Evolutionary conservation across 495 filamentous ascomycete genomes (phyloP).

Genomic region (Penicillium cataractarum): DNA sequence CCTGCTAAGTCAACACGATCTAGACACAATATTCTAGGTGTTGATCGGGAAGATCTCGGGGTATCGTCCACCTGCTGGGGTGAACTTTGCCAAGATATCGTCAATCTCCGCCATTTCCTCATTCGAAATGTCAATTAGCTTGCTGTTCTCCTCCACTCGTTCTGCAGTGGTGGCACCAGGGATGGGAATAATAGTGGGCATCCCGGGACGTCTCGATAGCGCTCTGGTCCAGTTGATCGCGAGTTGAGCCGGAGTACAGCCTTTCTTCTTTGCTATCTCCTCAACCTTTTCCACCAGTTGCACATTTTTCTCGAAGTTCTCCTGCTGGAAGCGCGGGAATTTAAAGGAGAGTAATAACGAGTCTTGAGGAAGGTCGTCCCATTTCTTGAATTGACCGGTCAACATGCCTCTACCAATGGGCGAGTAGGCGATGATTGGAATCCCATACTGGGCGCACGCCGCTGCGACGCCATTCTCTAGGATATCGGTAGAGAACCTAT

Average conservation of each 20-base stretch:
- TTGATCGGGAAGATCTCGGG: neutral
- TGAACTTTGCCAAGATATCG: neutral
- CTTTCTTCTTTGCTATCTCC: neutral
- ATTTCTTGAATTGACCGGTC: constrained; percentile 48
- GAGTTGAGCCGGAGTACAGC: constrained; percentile 62
- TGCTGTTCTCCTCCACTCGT: neutral
- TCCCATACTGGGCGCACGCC: constrained; percentile 62
- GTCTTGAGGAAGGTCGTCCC: neutral
- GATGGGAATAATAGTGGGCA: constrained; percentile 70
- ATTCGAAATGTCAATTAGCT: neutral
- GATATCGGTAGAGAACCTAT: constrained; percentile 49
- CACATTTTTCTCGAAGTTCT: neutral
- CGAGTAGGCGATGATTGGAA: constrained; percentile 66
- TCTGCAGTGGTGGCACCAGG: constrained; percentile 59
- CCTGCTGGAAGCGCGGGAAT: neutral
- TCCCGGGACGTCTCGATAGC: constrained; percentile 50
- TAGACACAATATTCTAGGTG: neutral
- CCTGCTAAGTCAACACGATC: no score
- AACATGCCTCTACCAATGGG: constrained; percentile 47
- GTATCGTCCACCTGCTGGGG: neutral
- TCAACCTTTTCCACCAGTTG: neutral
- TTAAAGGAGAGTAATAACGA: neutral
- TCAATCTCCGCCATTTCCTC: neutral
- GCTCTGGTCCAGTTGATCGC: constrained; percentile 67
- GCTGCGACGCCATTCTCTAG: constrained; percentile 67